These are phyloP conservation scores for Penicillium sp. DNA, from an alignment of 2,329 filamentous ascomycete genomes.

Conservation along the genomic window DNA sequence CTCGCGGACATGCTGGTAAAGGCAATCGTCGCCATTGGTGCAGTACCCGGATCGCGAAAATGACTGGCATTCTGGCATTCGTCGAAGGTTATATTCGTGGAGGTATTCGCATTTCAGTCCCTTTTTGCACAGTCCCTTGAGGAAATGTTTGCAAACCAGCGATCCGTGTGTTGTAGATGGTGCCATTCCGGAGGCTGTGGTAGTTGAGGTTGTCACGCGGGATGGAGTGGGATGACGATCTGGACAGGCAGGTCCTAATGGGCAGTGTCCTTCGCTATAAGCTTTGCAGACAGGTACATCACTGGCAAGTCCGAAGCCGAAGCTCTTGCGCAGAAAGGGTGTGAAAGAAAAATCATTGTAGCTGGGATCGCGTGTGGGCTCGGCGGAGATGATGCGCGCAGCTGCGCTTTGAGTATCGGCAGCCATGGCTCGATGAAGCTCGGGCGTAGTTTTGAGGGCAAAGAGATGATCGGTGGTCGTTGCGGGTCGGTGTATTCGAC, in stretches of 20 bases:
- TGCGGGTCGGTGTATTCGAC: neutral
- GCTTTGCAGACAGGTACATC: constrained; percentile 81
- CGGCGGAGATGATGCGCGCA: constrained; percentile 36
- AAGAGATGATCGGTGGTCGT: neutral
- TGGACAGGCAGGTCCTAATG: constrained; percentile 76
- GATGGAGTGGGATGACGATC: constrained; percentile 69
- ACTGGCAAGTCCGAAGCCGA: constrained; percentile 77
- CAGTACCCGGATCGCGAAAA: constrained; percentile 92
- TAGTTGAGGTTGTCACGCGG: constrained; percentile 44
- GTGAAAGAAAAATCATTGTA: constrained; percentile 77
- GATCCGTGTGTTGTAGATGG: constrained; percentile 46
- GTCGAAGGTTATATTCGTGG: constrained; percentile 96
- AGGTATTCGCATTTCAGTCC: constrained; percentile 95
- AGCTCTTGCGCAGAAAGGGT: constrained; percentile 77
- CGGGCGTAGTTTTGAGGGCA: neutral
- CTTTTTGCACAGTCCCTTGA: constrained; percentile 96
- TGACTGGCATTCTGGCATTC: constrained; percentile 98
- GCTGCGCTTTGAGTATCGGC: constrained; percentile 35
- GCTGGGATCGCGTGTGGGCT: constrained; percentile 35
- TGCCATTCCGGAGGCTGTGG: constrained; percentile 42
- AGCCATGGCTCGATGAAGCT: constrained; percentile 27
- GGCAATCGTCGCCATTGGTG: constrained; percentile 92
- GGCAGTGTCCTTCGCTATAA: constrained; percentile 82
- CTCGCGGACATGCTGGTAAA: constrained; percentile 87
- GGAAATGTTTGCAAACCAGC: constrained; percentile 98